Conservation (phyloP, 768 basidiomycete species). For the Mycena pura region DNA sequence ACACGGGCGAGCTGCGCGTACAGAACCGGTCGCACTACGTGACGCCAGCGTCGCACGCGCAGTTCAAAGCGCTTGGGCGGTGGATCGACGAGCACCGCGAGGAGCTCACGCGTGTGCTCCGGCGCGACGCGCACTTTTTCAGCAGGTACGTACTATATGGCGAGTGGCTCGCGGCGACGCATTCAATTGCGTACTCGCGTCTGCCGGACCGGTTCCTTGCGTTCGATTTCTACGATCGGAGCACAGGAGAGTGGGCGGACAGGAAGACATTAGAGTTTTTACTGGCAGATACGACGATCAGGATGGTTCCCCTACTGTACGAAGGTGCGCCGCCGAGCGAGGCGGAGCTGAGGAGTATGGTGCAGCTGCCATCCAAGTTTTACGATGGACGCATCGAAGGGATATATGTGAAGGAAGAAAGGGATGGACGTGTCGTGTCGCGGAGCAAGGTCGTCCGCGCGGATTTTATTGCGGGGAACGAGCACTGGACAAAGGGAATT, state of each 20-base stretch:
- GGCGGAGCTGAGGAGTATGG: slow-evolving; percentile 49
- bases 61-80: slow-evolving; percentile 62
- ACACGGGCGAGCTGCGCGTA: slow-evolving; percentile 54
- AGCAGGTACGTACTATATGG: slow-evolving; percentile 67
- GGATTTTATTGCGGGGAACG: slow-evolving; percentile 69
- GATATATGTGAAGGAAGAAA: slow-evolving; percentile 63
- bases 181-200: slow-evolving; percentile 62
- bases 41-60: slow-evolving; percentile 59
- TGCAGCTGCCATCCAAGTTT: slow-evolving; percentile 50
- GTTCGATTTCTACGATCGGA: slow-evolving; percentile 66
- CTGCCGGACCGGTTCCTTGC: slow-evolving; percentile 65
- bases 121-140: slow-evolving; percentile 57
- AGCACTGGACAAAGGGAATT: slow-evolving; percentile 60
- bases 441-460: slow-evolving; percentile 64
- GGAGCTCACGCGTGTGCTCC: slow-evolving; percentile 50
- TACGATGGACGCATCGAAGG: slow-evolving; percentile 61
- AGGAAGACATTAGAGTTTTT: slow-evolving; percentile 41
- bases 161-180: slow-evolving; percentile 69
- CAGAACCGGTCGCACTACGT: slow-evolving; percentile 72
- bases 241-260: slow-evolving; percentile 46
- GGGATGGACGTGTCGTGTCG: slow-evolving; percentile 42
- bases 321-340: slow-evolving; percentile 50
- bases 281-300: slow-evolving; percentile 47
- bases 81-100: slow-evolving; percentile 60
- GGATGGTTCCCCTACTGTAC: slow-evolving; percentile 50